These are phyloP conservation scores for Arthrobotrys iridis DNA, from an alignment of 2,329 filamentous ascomycete species.

Conservation along the genomic window DNA sequence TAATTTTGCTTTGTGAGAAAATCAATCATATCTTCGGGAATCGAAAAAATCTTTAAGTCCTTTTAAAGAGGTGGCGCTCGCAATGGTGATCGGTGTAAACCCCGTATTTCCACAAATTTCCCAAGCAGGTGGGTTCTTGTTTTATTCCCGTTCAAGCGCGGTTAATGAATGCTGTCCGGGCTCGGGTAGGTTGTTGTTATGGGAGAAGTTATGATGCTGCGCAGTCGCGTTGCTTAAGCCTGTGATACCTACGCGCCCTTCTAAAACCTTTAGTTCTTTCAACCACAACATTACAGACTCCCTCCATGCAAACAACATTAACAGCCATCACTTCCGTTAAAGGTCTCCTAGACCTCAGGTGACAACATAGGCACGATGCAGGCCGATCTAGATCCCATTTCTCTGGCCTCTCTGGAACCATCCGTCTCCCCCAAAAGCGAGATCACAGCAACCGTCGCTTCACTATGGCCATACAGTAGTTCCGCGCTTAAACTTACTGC, in stretches of 20 bases:
- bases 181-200: constrained; percentile 14
- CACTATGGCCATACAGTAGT: constrained; percentile 57
- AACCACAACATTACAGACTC: not conserved
- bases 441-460: constrained; percentile 56
- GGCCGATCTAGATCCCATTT: constrained; percentile 19
- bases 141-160: not conserved
- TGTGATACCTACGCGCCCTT: constrained; percentile 15
- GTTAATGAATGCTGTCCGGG: not conserved
- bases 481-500: constrained; percentile 56
- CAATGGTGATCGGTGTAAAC: too few relatives aligned
- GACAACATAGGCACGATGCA: constrained; percentile 19
- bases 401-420: constrained; percentile 36
- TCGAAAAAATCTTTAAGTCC: too few relatives aligned
- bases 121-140: too few relatives aligned
- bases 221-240: constrained; percentile 13
- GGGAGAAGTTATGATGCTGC: constrained; percentile 4
- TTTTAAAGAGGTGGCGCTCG: too few relatives aligned
- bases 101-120: too few relatives aligned
- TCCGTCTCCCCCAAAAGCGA: constrained; percentile 32
- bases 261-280: not conserved
- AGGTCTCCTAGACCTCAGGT: constrained; percentile 28
- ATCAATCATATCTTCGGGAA: too few relatives aligned
- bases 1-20: too few relatives aligned
- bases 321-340: not conserved
- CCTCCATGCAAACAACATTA: constrained; percentile 11